Conservation (phyloP, 192 early-diverging fungal genomes). For the Podila minutissima region DNA sequence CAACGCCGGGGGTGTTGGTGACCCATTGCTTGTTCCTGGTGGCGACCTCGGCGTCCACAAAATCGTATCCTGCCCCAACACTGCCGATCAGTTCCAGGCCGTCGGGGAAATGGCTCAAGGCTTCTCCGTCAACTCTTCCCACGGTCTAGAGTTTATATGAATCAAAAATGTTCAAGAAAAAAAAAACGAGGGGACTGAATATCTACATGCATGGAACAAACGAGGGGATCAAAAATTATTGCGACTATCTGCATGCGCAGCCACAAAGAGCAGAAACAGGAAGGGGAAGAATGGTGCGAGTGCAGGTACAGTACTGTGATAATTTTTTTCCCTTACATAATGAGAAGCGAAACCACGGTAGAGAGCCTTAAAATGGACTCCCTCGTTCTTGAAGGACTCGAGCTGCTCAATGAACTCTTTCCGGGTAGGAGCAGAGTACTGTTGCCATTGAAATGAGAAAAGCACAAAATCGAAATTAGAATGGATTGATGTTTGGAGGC, state of each 20-base stretch:
- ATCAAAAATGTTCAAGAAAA: neutral
- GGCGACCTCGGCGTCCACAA: slow-evolving; percentile 39
- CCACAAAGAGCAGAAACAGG: too few species aligned
- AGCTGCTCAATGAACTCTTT: slow-evolving; percentile 27
- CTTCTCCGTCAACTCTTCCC: slow-evolving; percentile 46
- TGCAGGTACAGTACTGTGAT: neutral
- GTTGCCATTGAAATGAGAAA: neutral
- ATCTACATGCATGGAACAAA: too few species aligned
- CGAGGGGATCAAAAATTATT: too few species aligned
- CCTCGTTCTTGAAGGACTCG: slow-evolving; percentile 23
- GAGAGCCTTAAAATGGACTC: slow-evolving; percentile 36
- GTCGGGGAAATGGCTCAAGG: slow-evolving; percentile 42
- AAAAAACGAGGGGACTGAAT: too few species aligned
- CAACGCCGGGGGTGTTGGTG: slow-evolving; percentile 46
- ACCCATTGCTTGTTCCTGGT: slow-evolving; percentile 35
- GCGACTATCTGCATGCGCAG: too few species aligned
- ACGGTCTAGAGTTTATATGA: slow-evolving; percentile 18
- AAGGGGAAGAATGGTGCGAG: too few species aligned
- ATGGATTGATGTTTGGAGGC: too few species aligned
- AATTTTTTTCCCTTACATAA: slow-evolving; percentile 19
- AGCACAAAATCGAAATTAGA: too few species aligned
- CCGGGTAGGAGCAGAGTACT: slow-evolving; percentile 38
- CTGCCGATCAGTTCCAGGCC: slow-evolving; percentile 27
- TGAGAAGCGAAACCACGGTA: slow-evolving; percentile 45
- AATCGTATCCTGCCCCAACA: slow-evolving; percentile 47